A percentile compares a stretch with the other conserved stretches of the same genome.
phyloP scores from a whole-genome alignment of 768 basidiomycete species.

The Naganishia vaughanmartiniae region DNA sequence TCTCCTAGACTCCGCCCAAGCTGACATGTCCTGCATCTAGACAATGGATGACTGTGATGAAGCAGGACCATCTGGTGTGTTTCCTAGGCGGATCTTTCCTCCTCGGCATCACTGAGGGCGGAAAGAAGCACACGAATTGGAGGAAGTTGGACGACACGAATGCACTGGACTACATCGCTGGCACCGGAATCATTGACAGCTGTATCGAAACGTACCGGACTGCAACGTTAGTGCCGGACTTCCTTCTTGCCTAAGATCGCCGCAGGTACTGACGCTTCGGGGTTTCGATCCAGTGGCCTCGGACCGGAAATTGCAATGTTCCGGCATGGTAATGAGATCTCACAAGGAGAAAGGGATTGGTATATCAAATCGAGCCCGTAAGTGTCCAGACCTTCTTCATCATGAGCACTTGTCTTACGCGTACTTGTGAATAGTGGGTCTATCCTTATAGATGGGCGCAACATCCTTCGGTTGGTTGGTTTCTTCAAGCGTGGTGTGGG shows the following conservation, averaged over 20 bases:
- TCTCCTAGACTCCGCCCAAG: too few species aligned
- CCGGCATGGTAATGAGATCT: slow-evolving; percentile 53
- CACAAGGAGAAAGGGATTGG: slow-evolving; percentile 64
- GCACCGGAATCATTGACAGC: slow-evolving; percentile 75
- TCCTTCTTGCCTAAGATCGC: neutral
- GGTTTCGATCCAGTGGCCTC: slow-evolving; percentile 56
- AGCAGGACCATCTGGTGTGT: slow-evolving; percentile 94
- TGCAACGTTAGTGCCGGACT: slow-evolving; percentile 59
- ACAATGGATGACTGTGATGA: slow-evolving; percentile 71
- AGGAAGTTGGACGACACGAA: slow-evolving; percentile 64
- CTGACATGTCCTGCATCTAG: slow-evolving; percentile 51
- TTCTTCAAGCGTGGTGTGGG: slow-evolving; percentile 34
- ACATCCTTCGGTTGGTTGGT: slow-evolving; percentile 68
- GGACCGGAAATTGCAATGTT: slow-evolving; percentile 89
- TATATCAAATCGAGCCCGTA: slow-evolving; percentile 66
- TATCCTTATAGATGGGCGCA: slow-evolving; percentile 72
- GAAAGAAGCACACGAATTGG: slow-evolving; percentile 45
- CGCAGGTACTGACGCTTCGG: slow-evolving; percentile 53
- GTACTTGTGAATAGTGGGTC: neutral
- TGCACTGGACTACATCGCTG: slow-evolving; percentile 75
- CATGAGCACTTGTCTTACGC: neutral
- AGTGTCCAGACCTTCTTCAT: slow-evolving; percentile 12
- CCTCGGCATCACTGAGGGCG: slow-evolving; percentile 69
- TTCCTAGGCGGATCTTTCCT: slow-evolving; percentile 90
- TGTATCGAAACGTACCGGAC: slow-evolving; percentile 73